Evolutionary conservation across 116 monocot genomes (phyloP).

Genomic region (Thalassia testudinum): DNA sequence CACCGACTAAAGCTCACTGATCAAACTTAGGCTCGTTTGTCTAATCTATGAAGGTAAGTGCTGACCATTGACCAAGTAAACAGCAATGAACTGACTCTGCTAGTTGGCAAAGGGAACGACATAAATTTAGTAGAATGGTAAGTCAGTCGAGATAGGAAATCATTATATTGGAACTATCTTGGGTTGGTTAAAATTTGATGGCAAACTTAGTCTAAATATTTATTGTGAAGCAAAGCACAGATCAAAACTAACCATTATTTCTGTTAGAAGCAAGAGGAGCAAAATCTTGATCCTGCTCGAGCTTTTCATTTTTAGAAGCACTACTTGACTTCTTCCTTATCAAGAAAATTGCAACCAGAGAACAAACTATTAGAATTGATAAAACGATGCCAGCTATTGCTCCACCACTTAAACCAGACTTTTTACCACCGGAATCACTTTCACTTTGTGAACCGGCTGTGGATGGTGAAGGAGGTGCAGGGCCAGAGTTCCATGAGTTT

Average conservation of each 20-base stretch:
- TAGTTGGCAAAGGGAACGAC: too few relatives aligned
- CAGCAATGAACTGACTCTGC: too few relatives aligned
- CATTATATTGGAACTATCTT: too few relatives aligned
- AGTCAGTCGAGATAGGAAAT: too few relatives aligned
- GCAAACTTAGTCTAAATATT: too few relatives aligned
- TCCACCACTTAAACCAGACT: conserved; percentile 49
- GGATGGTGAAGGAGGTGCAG: conserved; percentile 65
- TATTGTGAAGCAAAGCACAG: too few relatives aligned
- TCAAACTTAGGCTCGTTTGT: too few relatives aligned
- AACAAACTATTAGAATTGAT: conserved; percentile 41
- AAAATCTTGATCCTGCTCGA: conserved; percentile 36
- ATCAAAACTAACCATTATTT: conserved; percentile 30
- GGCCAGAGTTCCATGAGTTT: conserved; percentile 70
- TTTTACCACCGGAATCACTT: conserved; percentile 10
- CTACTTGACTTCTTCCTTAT: conserved; percentile 27
- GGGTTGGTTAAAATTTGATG: too few relatives aligned
- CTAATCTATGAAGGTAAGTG: too few relatives aligned
- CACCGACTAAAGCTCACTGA: too few relatives aligned
- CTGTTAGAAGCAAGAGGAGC: conserved; percentile 25
- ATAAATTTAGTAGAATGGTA: too few relatives aligned
- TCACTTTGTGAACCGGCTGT: conserved; percentile 25
- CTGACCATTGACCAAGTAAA: too few relatives aligned
- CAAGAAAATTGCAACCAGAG: conserved; percentile 58
- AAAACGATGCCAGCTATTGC: conserved; percentile 74
- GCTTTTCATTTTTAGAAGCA: conserved; percentile 19